Percentiles rank a stretch among this genome's conserved stretches.
phyloP scores from a whole-genome alignment of 257 asterid species.

The Solanum chaucha region DNA sequence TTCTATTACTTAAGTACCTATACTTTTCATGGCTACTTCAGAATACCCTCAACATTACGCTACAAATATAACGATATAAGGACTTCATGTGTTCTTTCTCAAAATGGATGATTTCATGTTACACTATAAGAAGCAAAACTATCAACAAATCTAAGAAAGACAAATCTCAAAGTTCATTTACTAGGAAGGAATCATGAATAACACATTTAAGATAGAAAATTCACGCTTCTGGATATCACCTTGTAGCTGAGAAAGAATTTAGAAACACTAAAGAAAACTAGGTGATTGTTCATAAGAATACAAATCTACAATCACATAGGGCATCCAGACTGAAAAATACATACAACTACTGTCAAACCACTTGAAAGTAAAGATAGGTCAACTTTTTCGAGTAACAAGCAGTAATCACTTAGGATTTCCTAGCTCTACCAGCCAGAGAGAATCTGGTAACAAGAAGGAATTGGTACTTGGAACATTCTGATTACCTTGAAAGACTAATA shows the following conservation, averaged over 20 bases:
- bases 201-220: too few species aligned
- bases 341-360: neutral
- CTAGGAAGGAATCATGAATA: too few species aligned
- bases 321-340: neutral
- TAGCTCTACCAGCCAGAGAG: neutral
- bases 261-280: neutral
- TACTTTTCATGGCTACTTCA: neutral
- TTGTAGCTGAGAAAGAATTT: too few species aligned
- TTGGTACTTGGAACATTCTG: neutral
- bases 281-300: neutral
- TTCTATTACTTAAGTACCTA: neutral
- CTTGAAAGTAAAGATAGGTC: neutral
- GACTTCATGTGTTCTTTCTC: too few species aligned
- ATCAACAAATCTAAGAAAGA: too few species aligned
- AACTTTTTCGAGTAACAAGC: neutral
- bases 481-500: slow-evolving; percentile 8
- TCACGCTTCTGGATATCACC: too few species aligned
- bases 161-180: too few species aligned
- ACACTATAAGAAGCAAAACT: too few species aligned
- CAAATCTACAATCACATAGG: neutral
- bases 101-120: too few species aligned
- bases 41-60: too few species aligned
- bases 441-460: neutral
- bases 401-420: neutral
- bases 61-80: too few species aligned